phyloP scores from a whole-genome alignment of 1,284 basidiomycete genomes.

The Melampsora larici-populina region DNA sequence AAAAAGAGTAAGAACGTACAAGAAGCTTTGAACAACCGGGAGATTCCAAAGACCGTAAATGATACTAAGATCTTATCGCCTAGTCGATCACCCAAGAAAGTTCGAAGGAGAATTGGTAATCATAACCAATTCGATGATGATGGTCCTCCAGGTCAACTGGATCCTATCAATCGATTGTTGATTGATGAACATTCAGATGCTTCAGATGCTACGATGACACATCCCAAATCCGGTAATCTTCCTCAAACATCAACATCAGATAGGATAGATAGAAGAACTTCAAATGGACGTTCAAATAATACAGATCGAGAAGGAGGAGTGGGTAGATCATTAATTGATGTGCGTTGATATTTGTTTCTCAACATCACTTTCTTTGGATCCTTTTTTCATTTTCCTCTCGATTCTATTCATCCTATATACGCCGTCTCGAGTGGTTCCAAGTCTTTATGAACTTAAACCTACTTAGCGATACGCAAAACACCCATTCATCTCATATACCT shows the following conservation, averaged over 20 bases:
- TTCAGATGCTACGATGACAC: conserved; percentile 3
- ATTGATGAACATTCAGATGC: conserved; percentile 10
- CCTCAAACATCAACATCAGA: not conserved
- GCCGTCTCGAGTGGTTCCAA: not conserved
- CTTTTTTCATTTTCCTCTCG: not conserved
- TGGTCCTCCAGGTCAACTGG: not conserved
- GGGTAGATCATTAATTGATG: not conserved
- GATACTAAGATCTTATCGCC: not conserved
- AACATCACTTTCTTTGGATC: not conserved
- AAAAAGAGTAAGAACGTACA: conserved; percentile 17
- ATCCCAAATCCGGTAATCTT: not conserved
- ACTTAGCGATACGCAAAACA: no score
- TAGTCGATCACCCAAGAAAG: not conserved
- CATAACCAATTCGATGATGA: not conserved
- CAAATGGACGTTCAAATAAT: not conserved
- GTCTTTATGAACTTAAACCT: not conserved
- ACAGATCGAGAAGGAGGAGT: conserved; percentile 1
- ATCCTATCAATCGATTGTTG: not conserved
- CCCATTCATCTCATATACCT: no score
- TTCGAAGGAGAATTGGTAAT: not conserved
- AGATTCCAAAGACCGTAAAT: not conserved
- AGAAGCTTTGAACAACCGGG: not conserved
- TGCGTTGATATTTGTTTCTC: not conserved
- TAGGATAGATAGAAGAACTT: not conserved
- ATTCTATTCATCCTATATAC: not conserved